Evolutionary conservation across 2,329 filamentous ascomycete species (phyloP).

Genomic region (Fusarium tuaranense): DNA sequence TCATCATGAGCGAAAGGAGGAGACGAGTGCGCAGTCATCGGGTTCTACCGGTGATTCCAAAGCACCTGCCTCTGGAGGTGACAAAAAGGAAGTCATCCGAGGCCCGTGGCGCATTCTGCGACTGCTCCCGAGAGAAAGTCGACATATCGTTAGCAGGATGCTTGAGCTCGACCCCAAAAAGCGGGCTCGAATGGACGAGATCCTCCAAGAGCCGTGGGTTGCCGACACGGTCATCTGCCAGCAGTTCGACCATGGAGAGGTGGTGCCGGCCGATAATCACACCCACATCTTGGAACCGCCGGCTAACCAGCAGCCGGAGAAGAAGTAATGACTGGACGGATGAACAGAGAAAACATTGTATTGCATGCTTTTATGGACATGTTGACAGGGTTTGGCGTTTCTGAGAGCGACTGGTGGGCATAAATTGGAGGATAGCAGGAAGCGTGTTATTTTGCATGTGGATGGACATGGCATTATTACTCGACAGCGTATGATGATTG

Average conservation of each 20-base stretch:
- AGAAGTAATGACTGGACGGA: constrained; percentile 34
- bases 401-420: constrained; percentile 28
- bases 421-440: constrained; percentile 26
- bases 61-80: constrained; percentile 42
- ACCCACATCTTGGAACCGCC: constrained; percentile 87
- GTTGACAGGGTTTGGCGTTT: constrained; percentile 40
- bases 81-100: constrained; percentile 83
- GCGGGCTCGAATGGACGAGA: constrained; percentile 86
- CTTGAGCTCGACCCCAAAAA: constrained; percentile 87
- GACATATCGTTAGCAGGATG: constrained; percentile 93
- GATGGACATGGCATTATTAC: constrained; percentile 21
- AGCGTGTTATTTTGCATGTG: constrained; percentile 33
- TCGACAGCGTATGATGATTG: constrained; percentile 33
- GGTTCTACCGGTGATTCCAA: constrained; percentile 26
- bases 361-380: constrained; percentile 9
- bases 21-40: constrained; percentile 22
- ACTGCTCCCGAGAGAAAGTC: constrained; percentile 87
- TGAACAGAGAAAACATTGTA: constrained; percentile 1
- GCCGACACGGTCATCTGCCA: constrained; percentile 84
- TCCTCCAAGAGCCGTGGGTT: constrained; percentile 92
- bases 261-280: constrained; percentile 81
- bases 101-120: constrained; percentile 92
- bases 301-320: constrained; percentile 52
- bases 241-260: constrained; percentile 76
- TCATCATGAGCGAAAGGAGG: constrained; percentile 36